These are phyloP conservation scores for Kondoa malvinella DNA, from an alignment of 768 basidiomycete genomes.

Conservation along the genomic window DNA sequence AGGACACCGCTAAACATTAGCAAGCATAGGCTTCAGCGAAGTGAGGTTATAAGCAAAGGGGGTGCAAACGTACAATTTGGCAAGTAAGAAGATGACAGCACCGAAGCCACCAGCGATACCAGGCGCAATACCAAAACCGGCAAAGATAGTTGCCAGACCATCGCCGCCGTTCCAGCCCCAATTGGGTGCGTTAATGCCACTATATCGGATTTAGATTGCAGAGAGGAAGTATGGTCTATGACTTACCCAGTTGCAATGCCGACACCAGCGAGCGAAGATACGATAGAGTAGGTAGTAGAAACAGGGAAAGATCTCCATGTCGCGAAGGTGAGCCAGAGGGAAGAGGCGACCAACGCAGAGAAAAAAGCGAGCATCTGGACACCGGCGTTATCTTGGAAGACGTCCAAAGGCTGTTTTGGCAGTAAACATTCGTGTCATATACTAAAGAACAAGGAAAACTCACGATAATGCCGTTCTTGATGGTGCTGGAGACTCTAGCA, in stretches of 20 bases:
- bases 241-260: slow-evolving; percentile 31
- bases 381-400: slow-evolving; percentile 33
- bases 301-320: slow-evolving; percentile 34
- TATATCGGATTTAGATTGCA: too few relatives aligned
- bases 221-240: too few relatives aligned
- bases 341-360: slow-evolving; percentile 31
- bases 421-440: too few relatives aligned
- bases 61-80: too few relatives aligned
- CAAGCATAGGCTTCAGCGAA: too few relatives aligned
- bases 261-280: slow-evolving; percentile 36
- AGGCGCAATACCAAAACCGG: slow-evolving; percentile 29
- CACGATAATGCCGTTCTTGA: slow-evolving; percentile 38
- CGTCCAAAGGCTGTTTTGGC: too few relatives aligned
- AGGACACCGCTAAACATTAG: too few relatives aligned
- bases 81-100: slow-evolving; percentile 30
- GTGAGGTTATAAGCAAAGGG: too few relatives aligned
- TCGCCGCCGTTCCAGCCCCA: slow-evolving; percentile 38
- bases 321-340: slow-evolving; percentile 26
- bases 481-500: slow-evolving; percentile 31
- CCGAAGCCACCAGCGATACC: slow-evolving; percentile 30
- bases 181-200: too few relatives aligned
- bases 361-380: slow-evolving; percentile 36
- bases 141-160: slow-evolving; percentile 33
- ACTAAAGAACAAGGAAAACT: too few relatives aligned
- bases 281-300: slow-evolving; percentile 37